These are phyloP conservation scores for Xylaria sp. DNA, from an alignment of 2,329 filamentous ascomycete species.

Conservation along the genomic window DNA sequence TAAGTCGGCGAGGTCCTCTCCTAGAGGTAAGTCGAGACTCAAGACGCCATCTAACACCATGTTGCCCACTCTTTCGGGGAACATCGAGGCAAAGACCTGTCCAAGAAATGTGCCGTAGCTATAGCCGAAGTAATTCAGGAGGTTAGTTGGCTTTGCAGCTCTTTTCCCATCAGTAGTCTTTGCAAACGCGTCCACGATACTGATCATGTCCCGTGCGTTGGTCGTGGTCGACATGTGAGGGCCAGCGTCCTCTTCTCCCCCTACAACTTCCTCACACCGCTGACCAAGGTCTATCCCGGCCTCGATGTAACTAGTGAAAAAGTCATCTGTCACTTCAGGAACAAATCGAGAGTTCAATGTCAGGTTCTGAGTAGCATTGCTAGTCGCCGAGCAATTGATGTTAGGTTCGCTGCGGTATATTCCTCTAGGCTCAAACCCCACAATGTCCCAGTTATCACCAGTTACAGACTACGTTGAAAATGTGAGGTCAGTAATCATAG, in stretches of 20 bases:
- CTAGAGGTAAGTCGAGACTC: slow-evolving; percentile 23
- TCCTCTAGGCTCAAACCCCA: slow-evolving; percentile 28
- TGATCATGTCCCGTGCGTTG: slow-evolving; percentile 30
- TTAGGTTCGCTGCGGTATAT: slow-evolving; percentile 33
- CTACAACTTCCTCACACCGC: slow-evolving; percentile 16
- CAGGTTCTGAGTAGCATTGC: background rate
- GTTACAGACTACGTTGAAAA: slow-evolving; percentile 19
- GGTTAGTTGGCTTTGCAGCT: slow-evolving; percentile 23
- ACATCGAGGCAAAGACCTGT: slow-evolving; percentile 32
- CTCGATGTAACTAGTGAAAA: slow-evolving; percentile 27
- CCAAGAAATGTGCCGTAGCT: slow-evolving; percentile 33
- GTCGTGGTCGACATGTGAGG: slow-evolving; percentile 31
- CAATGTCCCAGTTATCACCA: slow-evolving; percentile 30
- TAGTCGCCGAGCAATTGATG: slow-evolving; percentile 23
- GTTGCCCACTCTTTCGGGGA: slow-evolving; percentile 22
- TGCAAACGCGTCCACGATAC: slow-evolving; percentile 27
- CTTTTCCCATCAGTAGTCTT: slow-evolving; percentile 19
- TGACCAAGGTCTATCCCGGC: slow-evolving; percentile 15
- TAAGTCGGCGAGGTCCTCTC: slow-evolving; percentile 16
- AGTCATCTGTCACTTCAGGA: slow-evolving; percentile 23
- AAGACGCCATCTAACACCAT: slow-evolving; percentile 31
- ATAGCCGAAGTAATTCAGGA: slow-evolving; percentile 33
- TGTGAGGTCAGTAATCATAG: background rate
- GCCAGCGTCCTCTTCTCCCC: slow-evolving; percentile 23
- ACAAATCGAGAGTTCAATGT: slow-evolving; percentile 21